phyloP scores from a whole-genome alignment of 805 yeast genomes.

The Sugiyamaella chiloensis region DNA sequence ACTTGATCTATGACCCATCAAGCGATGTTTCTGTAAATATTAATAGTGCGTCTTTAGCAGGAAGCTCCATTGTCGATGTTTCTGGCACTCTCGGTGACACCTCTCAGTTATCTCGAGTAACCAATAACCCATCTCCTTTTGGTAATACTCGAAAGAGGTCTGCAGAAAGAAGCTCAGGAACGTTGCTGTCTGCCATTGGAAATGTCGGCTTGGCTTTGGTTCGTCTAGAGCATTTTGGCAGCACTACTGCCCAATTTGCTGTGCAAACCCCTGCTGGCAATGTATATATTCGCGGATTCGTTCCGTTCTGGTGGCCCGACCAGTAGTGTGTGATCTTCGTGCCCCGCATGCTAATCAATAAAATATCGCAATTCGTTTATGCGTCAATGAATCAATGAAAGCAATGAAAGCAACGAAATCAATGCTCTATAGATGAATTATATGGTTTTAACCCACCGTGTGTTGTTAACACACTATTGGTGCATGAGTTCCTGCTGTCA shows the following conservation, averaged over 20 bases:
- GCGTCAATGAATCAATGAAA: no score
- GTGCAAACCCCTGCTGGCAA: constrained; percentile 26
- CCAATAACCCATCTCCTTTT: constrained; percentile 20
- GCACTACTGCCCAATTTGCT: constrained; percentile 34
- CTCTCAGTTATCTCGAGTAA: constrained; percentile 7
- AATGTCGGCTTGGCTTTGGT: constrained; percentile 67
- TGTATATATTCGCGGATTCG: constrained; percentile 49
- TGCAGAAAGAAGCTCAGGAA: constrained; percentile 54
- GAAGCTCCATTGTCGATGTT: constrained; percentile 18
- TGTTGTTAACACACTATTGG: no score
- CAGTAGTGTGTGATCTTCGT: no score
- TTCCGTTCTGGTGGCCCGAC: constrained; percentile 77
- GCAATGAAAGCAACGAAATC: no score
- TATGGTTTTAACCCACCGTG: no score
- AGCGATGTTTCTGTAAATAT: constrained; percentile 2
- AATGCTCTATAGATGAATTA: no score
- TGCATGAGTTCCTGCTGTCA: no score
- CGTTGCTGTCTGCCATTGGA: constrained; percentile 52
- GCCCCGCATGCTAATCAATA: no score
- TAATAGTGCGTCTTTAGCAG: constrained; percentile 16
- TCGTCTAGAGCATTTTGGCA: constrained; percentile 43
- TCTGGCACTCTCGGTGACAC: constrained; percentile 9
- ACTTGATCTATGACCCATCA: constrained; percentile 20
- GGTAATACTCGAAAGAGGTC: constrained; percentile 7
- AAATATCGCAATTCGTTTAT: no score